A percentile compares a stretch with the other conserved stretches of the same genome.
These are phyloP conservation scores for Suhomyces coccinellae DNA, from an alignment of 1,139 yeast species.

Conservation along the genomic window DNA sequence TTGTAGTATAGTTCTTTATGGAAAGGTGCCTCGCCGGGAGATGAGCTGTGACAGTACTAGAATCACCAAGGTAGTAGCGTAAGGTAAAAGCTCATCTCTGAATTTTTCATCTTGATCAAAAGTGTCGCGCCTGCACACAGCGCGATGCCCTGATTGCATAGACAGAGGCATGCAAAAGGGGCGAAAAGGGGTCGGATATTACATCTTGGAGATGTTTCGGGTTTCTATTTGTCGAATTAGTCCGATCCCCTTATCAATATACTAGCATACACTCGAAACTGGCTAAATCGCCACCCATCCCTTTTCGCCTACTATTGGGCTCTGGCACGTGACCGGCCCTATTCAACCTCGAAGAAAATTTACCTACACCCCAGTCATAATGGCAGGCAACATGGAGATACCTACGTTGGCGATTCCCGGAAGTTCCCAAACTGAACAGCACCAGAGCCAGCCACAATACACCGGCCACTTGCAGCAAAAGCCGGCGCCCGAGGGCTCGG, in stretches of 20 bases:
- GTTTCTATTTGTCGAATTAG: neutral
- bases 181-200: too few relatives aligned
- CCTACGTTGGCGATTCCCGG: constrained; percentile 66
- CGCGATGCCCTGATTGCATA: constrained; percentile 3
- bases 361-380: neutral
- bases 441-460: constrained; percentile 20
- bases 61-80: constrained; percentile 3
- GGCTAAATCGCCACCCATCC: neutral
- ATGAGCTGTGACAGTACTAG: neutral
- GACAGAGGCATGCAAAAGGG: too few relatives aligned
- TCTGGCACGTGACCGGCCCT: constrained; percentile 3
- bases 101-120: constrained; percentile 6
- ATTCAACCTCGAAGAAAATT: constrained; percentile 3
- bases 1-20: too few relatives aligned
- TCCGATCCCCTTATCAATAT: too few relatives aligned
- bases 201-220: neutral
- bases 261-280: neutral
- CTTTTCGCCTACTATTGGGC: neutral
- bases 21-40: constrained; percentile 5
- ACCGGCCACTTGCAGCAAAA: constrained; percentile 46
- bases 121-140: constrained; percentile 6
- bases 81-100: constrained; percentile 6
- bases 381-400: constrained; percentile 39
- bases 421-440: constrained; percentile 33
- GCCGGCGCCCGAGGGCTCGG: constrained; percentile 47